Conservation (phyloP, 345 rosid species). For the Eucalyptus tenuipes region DNA sequence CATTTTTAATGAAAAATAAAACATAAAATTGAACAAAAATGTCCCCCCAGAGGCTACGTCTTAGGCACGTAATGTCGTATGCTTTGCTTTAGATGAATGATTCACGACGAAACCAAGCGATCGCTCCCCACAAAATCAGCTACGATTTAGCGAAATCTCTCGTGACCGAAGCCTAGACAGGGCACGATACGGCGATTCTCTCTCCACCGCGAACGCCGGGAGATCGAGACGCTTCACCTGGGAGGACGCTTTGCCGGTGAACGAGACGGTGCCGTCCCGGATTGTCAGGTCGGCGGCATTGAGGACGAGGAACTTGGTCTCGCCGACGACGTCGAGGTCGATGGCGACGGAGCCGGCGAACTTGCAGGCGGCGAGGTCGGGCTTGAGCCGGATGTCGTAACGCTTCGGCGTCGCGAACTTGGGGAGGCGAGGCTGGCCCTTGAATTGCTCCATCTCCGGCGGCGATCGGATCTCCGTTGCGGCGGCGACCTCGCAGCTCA, state of each 20-base stretch:
- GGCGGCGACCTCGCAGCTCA: not conserved
- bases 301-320: slow-evolving; percentile 69
- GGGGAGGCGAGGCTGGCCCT: slow-evolving; percentile 84
- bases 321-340: slow-evolving; percentile 43
- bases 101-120: not conserved
- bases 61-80: not conserved
- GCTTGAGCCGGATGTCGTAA: slow-evolving; percentile 64
- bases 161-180: not conserved
- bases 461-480: not conserved
- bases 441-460: slow-evolving; percentile 57
- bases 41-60: not conserved
- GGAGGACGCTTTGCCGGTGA: slow-evolving; percentile 25
- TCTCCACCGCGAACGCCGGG: not conserved
- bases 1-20: not conserved
- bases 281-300: slow-evolving; percentile 87
- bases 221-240: slow-evolving; percentile 24
- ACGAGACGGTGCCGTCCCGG: slow-evolving; percentile 34
- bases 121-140: not conserved
- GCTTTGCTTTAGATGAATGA: not conserved
- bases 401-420: slow-evolving; percentile 74
- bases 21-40: not conserved
- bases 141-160: not conserved
- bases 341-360: slow-evolving; percentile 56
- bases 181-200: not conserved
- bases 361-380: slow-evolving; percentile 65